Conservation (phyloP, 78 protist genomes). For the Dictyostelium brefeldianum region DNA sequence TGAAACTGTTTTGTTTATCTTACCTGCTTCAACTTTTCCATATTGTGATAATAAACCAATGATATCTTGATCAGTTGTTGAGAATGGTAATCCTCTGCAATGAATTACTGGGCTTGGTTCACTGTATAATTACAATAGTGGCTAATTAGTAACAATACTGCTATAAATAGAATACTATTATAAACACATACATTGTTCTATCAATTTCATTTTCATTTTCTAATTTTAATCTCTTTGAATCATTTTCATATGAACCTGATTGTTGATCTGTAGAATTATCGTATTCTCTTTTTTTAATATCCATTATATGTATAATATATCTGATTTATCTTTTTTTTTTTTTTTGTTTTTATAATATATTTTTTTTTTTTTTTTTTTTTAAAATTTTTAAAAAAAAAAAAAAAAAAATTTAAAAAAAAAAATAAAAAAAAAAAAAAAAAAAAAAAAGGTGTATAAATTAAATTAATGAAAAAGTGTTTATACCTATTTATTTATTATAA, state of each 20-base stretch:
- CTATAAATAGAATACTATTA: no score
- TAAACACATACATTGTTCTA: constrained; percentile 11
- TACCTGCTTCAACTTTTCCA: constrained; percentile 67
- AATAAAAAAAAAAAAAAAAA: not conserved
- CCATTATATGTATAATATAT: not conserved
- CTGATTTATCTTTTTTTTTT: no score
- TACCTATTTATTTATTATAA: no score
- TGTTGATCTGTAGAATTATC: not conserved
- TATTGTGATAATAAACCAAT: constrained; percentile 20
- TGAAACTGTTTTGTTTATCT: not conserved
- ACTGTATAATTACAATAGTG: not conserved
- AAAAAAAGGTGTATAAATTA: not conserved
- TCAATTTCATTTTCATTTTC: constrained; percentile 32
- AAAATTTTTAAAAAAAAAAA: no score
- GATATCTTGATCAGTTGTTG: constrained; percentile 22
- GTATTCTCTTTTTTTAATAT: constrained; percentile 17
- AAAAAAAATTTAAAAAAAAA: not conserved
- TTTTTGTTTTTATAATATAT: no score
- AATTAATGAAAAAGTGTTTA: no score
- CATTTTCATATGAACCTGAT: constrained; percentile 17
- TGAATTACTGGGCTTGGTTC: constrained; percentile 70
- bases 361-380: no score
- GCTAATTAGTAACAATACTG: not conserved
- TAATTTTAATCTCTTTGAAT: constrained; percentile 41
- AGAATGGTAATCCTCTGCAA: constrained; percentile 63